A percentile compares a stretch with the other conserved stretches of the same genome.
Conservation (phyloP, 2,329 filamentous ascomycete genomes). For the Metarhizium humberi region DNA sequence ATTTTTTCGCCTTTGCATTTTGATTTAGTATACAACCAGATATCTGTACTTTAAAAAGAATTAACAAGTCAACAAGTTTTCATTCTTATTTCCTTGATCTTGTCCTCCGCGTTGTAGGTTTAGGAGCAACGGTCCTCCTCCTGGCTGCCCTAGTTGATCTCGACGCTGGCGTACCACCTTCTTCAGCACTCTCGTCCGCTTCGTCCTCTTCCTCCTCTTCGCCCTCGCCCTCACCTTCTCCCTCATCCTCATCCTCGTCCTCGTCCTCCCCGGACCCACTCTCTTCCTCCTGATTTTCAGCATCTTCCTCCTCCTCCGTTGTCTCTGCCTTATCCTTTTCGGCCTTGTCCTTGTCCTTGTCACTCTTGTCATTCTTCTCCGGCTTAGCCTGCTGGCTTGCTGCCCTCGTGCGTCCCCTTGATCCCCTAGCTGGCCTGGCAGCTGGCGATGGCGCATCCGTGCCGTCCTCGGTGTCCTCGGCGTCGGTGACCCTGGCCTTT, state of each 20-base stretch:
- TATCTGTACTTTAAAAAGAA: neutral
- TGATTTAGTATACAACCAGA: neutral
- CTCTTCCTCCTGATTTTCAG: constrained; percentile 12
- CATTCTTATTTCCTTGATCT: constrained; percentile 4
- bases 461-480: constrained; percentile 38
- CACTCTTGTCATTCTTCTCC: constrained; percentile 12
- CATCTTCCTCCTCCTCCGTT: constrained; percentile 12
- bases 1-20: neutral
- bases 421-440: constrained; percentile 30
- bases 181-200: constrained; percentile 11
- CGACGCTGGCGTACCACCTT: constrained; percentile 25
- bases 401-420: constrained; percentile 33
- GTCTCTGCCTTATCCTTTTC: constrained; percentile 25
- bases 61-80: constrained; percentile 2
- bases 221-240: constrained; percentile 15
- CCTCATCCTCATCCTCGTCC: neutral
- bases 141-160: constrained; percentile 15
- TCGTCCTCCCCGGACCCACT: constrained; percentile 18
- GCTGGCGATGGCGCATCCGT: constrained; percentile 28
- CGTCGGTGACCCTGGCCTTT: constrained; percentile 31
- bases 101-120: constrained; percentile 3
- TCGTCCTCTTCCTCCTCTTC: constrained; percentile 19
- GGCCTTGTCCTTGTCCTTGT: constrained; percentile 26
- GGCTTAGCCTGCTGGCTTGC: constrained; percentile 31
- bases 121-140: constrained; percentile 3